Evolutionary conservation across 441 rosid genomes (phyloP).

Genomic region (Omphalea diandra): DNA sequence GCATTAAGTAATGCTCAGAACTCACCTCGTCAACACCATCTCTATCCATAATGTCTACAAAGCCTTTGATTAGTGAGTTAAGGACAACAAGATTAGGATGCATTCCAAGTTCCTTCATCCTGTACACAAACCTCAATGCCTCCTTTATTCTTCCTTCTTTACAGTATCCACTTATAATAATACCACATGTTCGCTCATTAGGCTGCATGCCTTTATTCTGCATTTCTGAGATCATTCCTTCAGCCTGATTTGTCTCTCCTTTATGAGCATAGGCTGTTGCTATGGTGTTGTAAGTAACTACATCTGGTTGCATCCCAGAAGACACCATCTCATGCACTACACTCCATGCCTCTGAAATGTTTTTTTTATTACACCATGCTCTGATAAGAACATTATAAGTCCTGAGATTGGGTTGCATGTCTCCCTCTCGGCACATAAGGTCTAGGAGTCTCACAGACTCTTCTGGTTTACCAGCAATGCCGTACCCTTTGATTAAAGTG

Average conservation of each 20-base stretch:
- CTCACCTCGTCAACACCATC: slow-evolving; percentile 83
- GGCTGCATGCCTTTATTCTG: slow-evolving; percentile 53
- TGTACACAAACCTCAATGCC: slow-evolving; percentile 66
- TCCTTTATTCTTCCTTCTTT: slow-evolving; percentile 76
- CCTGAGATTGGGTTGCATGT: slow-evolving; percentile 65
- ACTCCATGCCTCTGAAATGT: slow-evolving; percentile 75
- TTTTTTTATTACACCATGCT: slow-evolving; percentile 80
- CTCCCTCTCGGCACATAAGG: slow-evolving; percentile 50
- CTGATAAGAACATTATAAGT: slow-evolving; percentile 77
- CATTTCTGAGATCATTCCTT: slow-evolving; percentile 75
- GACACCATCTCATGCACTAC: slow-evolving; percentile 65
- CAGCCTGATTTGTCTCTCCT: slow-evolving; percentile 63
- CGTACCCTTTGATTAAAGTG: slow-evolving; percentile 88
- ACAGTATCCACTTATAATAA: slow-evolving; percentile 72
- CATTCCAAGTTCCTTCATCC: slow-evolving; percentile 82
- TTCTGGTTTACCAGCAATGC: slow-evolving; percentile 69
- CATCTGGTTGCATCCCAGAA: slow-evolving; percentile 68
- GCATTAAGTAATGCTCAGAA: neutral
- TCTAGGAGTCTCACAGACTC: slow-evolving; percentile 67
- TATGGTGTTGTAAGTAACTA: slow-evolving; percentile 79
- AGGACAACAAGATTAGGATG: slow-evolving; percentile 84
- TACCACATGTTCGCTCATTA: slow-evolving; percentile 80
- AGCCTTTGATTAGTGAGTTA: slow-evolving; percentile 83
- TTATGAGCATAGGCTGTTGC: slow-evolving; percentile 71
- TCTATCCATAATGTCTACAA: slow-evolving; percentile 52